Conservation (phyloP, 2,329 filamentous ascomycete species). For the Elsinoe necatrix region DNA sequence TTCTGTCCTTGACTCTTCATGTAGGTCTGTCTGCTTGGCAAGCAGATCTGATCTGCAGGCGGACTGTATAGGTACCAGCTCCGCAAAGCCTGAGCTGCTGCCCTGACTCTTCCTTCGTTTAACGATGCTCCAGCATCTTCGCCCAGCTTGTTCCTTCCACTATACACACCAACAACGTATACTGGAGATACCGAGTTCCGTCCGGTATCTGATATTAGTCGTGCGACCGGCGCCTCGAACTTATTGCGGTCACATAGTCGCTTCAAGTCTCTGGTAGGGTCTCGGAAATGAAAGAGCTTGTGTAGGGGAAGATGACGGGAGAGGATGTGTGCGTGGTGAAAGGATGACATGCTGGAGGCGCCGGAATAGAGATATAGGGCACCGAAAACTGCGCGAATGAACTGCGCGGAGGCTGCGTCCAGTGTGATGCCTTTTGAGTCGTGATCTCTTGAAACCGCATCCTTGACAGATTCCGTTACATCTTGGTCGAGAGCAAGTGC, state of each 20-base stretch:
- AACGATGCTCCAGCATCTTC: slow-evolving; percentile 77
- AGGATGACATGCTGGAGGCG: slow-evolving; percentile 65
- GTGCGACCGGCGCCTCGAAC: slow-evolving; percentile 78
- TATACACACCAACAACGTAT: slow-evolving; percentile 89
- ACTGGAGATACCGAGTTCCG: slow-evolving; percentile 77
- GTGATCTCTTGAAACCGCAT: slow-evolving; percentile 2
- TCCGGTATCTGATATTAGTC: slow-evolving; percentile 85
- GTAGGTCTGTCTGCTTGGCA: slow-evolving; percentile 40
- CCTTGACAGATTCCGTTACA: slow-evolving; percentile 12
- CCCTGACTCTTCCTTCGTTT: slow-evolving; percentile 66
- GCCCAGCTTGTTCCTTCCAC: slow-evolving; percentile 80
- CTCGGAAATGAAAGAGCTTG: slow-evolving; percentile 71
- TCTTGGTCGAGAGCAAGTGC: background rate
- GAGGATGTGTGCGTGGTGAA: slow-evolving; percentile 77
- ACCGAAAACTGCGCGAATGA: slow-evolving; percentile 76
- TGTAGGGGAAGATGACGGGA: slow-evolving; percentile 43
- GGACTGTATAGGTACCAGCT: slow-evolving; percentile 96
- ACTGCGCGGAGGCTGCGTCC: slow-evolving; percentile 59
- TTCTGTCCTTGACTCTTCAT: slow-evolving; percentile 28
- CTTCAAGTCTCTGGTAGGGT: slow-evolving; percentile 74
- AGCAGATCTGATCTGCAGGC: slow-evolving; percentile 40
- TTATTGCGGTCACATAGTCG: slow-evolving; percentile 79
- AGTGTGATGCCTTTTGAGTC: slow-evolving; percentile 31
- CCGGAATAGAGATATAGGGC: slow-evolving; percentile 81
- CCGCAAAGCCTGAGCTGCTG: slow-evolving; percentile 78